Base-by-base conservation (phyloP, 2,329 filamentous ascomycete species). In the Myriosclerotinia curreyana region DNA sequence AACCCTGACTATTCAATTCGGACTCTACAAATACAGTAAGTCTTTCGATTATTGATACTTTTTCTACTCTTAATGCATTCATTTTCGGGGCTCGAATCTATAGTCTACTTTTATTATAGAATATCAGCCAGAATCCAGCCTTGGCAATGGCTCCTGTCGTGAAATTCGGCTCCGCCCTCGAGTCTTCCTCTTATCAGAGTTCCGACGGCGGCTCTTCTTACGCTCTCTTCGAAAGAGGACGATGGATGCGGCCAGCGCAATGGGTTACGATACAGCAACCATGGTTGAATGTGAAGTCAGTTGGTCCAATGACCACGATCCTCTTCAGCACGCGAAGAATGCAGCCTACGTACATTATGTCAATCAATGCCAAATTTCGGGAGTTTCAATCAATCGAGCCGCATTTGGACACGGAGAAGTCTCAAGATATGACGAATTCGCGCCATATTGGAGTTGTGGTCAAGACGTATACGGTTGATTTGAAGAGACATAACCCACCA, bases 191-290 rank as follows among this genome's bases (percentile, higher is more conserved):
- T 5, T 62, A 65, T 15, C 63, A 65, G 38, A 61, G 55, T 42
- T 58, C 63, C 38, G 58, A 52, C n/a, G 42, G 58, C 22, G 63
- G 63, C 7, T 38, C 38, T n/a, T 28, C 58, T 42, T 65, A 62
- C 40, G 40, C 60, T 1, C 64, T 20, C 64, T 65, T 49, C 60
- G 51, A 7, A 25, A 55, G 17, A 56, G 34, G 20, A 25, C 22
- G 17, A 31, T 65, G 8, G 46, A 44, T 7, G 31, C n/a, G n/a
- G 64, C 64, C n/a, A 40, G 28, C 6, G 64, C 64, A 34, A 62
- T 56, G 64, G 64, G 64, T 17, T 65, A 65, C 52, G 60, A 65
- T 31, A 15, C 51, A 38, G 50, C 51, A n/a, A 63, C 51, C 44
- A 65, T 65, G 64, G 52, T 62, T n/a, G 49, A 56, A 62, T 46